Evolutionary conservation across 1,284 basidiomycete genomes (phyloP).

Genomic region (Tausonia pullulans): DNA sequence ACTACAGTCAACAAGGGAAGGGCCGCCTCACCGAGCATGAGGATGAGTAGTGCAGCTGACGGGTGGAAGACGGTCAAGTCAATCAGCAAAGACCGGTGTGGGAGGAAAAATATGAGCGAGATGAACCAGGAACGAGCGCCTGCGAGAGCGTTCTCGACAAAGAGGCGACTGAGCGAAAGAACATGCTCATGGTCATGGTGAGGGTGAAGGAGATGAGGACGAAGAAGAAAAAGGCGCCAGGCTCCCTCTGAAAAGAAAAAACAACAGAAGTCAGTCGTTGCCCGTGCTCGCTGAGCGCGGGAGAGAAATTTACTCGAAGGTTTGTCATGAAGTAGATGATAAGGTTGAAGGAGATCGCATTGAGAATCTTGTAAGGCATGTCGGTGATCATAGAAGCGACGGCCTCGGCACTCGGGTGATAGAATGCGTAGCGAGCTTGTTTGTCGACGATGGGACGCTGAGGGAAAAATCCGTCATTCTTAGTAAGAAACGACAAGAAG

Average conservation of each 20-base stretch:
- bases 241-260: slow-evolving; percentile 25
- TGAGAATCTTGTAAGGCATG: slow-evolving; percentile 38
- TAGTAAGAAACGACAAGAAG: too few species aligned
- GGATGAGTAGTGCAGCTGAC: slow-evolving; percentile 34
- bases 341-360: slow-evolving; percentile 33
- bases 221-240: slow-evolving; percentile 33
- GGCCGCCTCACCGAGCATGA: slow-evolving; percentile 21
- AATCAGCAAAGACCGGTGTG: neutral
- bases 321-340: slow-evolving; percentile 39
- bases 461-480: too few species aligned
- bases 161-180: slow-evolving; percentile 41
- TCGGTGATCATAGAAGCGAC: slow-evolving; percentile 38
- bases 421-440: slow-evolving; percentile 37
- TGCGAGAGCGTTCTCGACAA: slow-evolving; percentile 34
- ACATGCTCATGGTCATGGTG: slow-evolving; percentile 41
- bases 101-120: neutral
- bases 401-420: slow-evolving; percentile 38
- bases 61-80: neutral
- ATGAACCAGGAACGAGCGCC: slow-evolving; percentile 34
- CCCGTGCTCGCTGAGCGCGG: slow-evolving; percentile 22
- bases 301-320: slow-evolving; percentile 23
- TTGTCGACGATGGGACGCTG: slow-evolving; percentile 39
- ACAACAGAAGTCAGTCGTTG: slow-evolving; percentile 21
- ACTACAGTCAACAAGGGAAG: too few species aligned
- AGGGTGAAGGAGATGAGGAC: slow-evolving; percentile 32